These are phyloP conservation scores for Byssochlamys sp. DNA, from an alignment of 2,329 filamentous ascomycete genomes.

Conservation along the genomic window DNA sequence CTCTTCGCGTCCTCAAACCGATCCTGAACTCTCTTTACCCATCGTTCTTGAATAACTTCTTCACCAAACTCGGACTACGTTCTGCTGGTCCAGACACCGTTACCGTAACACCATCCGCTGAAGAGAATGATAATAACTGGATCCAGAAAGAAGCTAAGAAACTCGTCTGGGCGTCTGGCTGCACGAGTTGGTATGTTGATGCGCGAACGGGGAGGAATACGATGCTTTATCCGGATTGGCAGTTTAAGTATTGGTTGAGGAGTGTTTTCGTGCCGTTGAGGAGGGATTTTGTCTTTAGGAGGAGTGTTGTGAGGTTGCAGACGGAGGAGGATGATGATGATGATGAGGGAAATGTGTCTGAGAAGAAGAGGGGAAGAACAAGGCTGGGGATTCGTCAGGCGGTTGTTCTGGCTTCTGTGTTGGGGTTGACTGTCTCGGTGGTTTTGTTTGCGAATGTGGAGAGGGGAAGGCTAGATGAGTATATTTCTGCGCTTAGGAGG, in stretches of 20 bases:
- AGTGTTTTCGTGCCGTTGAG: conserved; percentile 36
- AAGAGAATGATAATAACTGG: conserved; percentile 25
- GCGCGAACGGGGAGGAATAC: conserved; percentile 39
- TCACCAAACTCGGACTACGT: not conserved
- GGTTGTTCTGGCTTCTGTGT: not conserved
- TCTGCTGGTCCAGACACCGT: conserved; percentile 15
- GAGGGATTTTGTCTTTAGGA: conserved; percentile 28
- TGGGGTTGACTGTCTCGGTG: not conserved
- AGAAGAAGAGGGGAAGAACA: not conserved
- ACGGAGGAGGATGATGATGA: not conserved
- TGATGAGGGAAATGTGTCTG: not conserved
- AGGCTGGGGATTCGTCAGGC: not conserved
- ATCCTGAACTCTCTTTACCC: conserved; percentile 27
- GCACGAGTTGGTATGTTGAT: conserved; percentile 45
- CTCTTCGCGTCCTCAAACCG: conserved; percentile 33
- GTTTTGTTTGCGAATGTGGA: not conserved
- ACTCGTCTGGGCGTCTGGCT: conserved; percentile 43
- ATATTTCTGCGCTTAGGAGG: not conserved
- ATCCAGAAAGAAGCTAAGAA: conserved; percentile 35
- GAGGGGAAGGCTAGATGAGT: not conserved
- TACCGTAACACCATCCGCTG: conserved; percentile 29
- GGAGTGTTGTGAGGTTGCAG: conserved; percentile 1
- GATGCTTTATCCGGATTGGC: conserved; percentile 46
- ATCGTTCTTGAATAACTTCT: conserved; percentile 13
- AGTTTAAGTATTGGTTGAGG: conserved; percentile 41